A percentile compares a stretch with the other conserved stretches of the same genome.
These are phyloP conservation scores for Pleurotus platypus DNA, from an alignment of 768 basidiomycete species.

Conservation along the genomic window DNA sequence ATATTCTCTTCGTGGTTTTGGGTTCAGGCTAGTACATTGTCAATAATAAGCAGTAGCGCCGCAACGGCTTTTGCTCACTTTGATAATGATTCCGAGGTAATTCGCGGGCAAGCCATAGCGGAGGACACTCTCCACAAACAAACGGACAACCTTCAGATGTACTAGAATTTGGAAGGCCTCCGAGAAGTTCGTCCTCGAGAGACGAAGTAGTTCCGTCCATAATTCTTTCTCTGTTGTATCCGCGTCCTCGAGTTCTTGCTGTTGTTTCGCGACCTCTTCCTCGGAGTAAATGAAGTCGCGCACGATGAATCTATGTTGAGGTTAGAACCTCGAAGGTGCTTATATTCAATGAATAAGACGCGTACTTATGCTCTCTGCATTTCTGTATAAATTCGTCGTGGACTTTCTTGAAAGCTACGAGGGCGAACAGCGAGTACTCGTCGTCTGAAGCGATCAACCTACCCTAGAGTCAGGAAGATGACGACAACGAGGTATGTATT, in stretches of 20 bases:
- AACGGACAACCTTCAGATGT: slow-evolving; percentile 86
- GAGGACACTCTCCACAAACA: slow-evolving; percentile 94
- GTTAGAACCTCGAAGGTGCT: not conserved
- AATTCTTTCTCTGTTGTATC: slow-evolving; percentile 91
- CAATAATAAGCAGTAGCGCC: not conserved
- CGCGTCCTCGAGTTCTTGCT: slow-evolving; percentile 75
- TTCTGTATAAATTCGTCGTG: slow-evolving; percentile 93
- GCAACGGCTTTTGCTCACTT: slow-evolving; percentile 39
- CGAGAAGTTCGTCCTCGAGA: slow-evolving; percentile 94
- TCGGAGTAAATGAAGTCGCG: slow-evolving; percentile 94
- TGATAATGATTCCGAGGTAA: slow-evolving; percentile 78
- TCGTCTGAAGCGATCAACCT: slow-evolving; percentile 82
- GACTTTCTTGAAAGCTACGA: slow-evolving; percentile 86
- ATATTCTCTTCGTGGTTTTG: slow-evolving; percentile 76
- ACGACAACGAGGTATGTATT: slow-evolving; percentile 4
- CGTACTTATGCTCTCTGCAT: slow-evolving; percentile 91
- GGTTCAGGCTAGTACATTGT: slow-evolving; percentile 66
- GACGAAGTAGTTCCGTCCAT: slow-evolving; percentile 90
- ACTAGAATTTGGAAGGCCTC: slow-evolving; percentile 94
- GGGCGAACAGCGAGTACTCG: slow-evolving; percentile 82
- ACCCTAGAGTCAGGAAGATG: slow-evolving; percentile 7
- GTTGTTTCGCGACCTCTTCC: slow-evolving; percentile 74
- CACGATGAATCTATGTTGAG: slow-evolving; percentile 69
- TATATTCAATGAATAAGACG: slow-evolving; percentile 12
- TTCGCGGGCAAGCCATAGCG: slow-evolving; percentile 94